These are phyloP conservation scores for Lasiodiplodia sp. DNA, from an alignment of 2,329 filamentous ascomycete genomes.

Conservation along the genomic window DNA sequence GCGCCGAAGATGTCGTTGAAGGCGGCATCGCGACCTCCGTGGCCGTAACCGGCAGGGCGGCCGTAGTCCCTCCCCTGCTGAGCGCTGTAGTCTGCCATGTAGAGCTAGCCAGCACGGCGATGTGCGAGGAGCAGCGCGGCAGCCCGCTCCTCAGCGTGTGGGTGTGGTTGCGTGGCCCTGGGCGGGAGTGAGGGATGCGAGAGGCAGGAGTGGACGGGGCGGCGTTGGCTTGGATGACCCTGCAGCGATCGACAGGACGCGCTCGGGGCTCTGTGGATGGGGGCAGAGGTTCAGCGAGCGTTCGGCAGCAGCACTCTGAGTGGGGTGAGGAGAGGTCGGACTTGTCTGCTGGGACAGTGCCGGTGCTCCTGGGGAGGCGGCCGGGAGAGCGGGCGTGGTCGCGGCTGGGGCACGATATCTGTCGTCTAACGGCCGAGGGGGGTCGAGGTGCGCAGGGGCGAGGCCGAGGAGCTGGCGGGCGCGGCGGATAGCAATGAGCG, in stretches of 20 bases:
- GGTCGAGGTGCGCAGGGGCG: conserved; percentile 19
- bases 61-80: conserved; percentile 68
- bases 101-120: conserved; percentile 28
- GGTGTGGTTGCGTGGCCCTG: conserved; percentile 7
- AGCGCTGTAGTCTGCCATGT: conserved; percentile 70
- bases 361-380: conserved; percentile 24
- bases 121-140: conserved; percentile 28
- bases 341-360: conserved; percentile 1
- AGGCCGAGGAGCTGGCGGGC: conserved; percentile 14
- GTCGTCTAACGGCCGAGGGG: conserved; percentile 27
- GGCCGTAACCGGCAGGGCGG: conserved; percentile 60
- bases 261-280: conserved; percentile 18
- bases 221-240: conserved; percentile 23
- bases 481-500: conserved; percentile 19
- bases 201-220: conserved; percentile 26
- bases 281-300: background rate
- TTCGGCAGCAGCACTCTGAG: conserved; percentile 2
- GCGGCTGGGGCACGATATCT: conserved; percentile 26
- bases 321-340: background rate
- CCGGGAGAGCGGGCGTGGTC: conserved; percentile 26
- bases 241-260: conserved; percentile 26
- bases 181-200: conserved; percentile 24
- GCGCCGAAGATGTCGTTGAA: conserved; percentile 97
- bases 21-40: conserved; percentile 79
- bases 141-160: conserved; percentile 25